A percentile compares a stretch with the other conserved stretches of the same genome.
These are phyloP conservation scores for Jimgerdemannia lactiflua DNA, from an alignment of 192 early-diverging fungal genomes.

Conservation along the genomic window DNA sequence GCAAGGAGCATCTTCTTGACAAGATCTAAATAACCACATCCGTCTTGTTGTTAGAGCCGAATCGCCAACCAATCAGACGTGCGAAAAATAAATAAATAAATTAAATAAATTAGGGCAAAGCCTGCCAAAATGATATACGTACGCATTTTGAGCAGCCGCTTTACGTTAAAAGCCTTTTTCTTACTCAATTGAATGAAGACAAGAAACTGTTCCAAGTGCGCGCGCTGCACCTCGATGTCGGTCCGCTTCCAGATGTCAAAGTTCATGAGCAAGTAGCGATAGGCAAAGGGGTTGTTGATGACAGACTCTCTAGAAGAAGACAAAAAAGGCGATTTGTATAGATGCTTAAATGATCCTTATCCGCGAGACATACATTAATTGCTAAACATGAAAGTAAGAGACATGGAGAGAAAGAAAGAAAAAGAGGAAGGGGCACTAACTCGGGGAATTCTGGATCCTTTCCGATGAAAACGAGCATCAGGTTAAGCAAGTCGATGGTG, in stretches of 20 bases:
- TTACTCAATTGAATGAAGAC: slow-evolving; percentile 55
- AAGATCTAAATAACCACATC: slow-evolving; percentile 37
- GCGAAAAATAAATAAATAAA: neutral
- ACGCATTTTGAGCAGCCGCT: slow-evolving; percentile 57
- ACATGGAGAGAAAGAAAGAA: neutral
- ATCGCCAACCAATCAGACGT: neutral
- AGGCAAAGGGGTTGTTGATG: slow-evolving; percentile 62
- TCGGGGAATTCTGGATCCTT: slow-evolving; percentile 44
- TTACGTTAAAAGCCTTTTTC: slow-evolving; percentile 52
- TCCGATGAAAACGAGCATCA: slow-evolving; percentile 60
- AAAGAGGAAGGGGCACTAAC: slow-evolving; percentile 27
- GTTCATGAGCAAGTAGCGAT: slow-evolving; percentile 59
- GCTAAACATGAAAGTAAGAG: slow-evolving; percentile 8
- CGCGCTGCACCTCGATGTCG: slow-evolving; percentile 45
- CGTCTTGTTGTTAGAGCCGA: neutral
- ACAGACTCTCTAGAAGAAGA: slow-evolving; percentile 49
- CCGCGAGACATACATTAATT: too few species aligned
- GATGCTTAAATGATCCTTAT: too few species aligned
- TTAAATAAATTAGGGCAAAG: neutral
- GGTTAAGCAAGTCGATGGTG: slow-evolving; percentile 52
- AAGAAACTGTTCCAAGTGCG: slow-evolving; percentile 59
- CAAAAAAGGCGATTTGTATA: neutral
- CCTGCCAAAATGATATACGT: slow-evolving; percentile 17
- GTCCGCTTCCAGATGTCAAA: slow-evolving; percentile 68
- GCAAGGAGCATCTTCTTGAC: slow-evolving; percentile 62